Evolutionary conservation across 2,329 filamentous ascomycete genomes (phyloP).

Genomic region (Neofusicoccum kwambonambiense): DNA sequence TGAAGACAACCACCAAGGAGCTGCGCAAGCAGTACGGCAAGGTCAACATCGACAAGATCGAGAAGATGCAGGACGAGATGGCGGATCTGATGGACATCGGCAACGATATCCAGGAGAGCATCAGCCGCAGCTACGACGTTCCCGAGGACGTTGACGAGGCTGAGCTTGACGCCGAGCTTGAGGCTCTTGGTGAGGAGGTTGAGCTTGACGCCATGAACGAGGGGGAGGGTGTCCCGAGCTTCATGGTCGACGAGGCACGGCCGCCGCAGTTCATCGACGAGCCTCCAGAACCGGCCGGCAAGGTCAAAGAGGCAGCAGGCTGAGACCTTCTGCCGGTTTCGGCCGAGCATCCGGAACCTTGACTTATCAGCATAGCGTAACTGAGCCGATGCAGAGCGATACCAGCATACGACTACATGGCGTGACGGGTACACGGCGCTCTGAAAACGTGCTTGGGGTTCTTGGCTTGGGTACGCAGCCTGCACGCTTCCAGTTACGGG

Average conservation of each 20-base stretch:
- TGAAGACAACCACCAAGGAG: slow-evolving; percentile 95
- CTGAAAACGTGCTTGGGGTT: slow-evolving; percentile 16
- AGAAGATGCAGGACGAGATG: slow-evolving; percentile 98
- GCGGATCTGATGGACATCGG: slow-evolving; percentile 95
- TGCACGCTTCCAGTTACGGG: slow-evolving; percentile 10
- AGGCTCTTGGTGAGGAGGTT: slow-evolving; percentile 91
- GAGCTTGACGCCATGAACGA: slow-evolving; percentile 72
- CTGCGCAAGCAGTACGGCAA: slow-evolving; percentile 94
- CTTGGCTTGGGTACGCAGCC: slow-evolving; percentile 5
- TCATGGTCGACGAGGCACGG: slow-evolving; percentile 82
- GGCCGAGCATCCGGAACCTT: neutral
- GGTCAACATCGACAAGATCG: slow-evolving; percentile 96
- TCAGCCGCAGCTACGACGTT: slow-evolving; percentile 87
- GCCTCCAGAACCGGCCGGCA: slow-evolving; percentile 66
- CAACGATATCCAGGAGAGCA: slow-evolving; percentile 96
- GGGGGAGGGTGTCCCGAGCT: slow-evolving; percentile 69
- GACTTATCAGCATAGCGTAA: neutral
- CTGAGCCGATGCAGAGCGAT: neutral
- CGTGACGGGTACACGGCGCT: slow-evolving; percentile 17
- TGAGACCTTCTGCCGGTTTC: slow-evolving; percentile 20
- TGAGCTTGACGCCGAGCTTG: slow-evolving; percentile 92
- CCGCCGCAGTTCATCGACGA: slow-evolving; percentile 91
- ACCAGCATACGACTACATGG: slow-evolving; percentile 2
- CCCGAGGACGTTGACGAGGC: slow-evolving; percentile 97
- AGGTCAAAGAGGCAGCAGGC: slow-evolving; percentile 79